Evolutionary conservation across 2,329 filamentous ascomycete genomes (phyloP).

Genomic region (Aspergillus luchuensis): DNA sequence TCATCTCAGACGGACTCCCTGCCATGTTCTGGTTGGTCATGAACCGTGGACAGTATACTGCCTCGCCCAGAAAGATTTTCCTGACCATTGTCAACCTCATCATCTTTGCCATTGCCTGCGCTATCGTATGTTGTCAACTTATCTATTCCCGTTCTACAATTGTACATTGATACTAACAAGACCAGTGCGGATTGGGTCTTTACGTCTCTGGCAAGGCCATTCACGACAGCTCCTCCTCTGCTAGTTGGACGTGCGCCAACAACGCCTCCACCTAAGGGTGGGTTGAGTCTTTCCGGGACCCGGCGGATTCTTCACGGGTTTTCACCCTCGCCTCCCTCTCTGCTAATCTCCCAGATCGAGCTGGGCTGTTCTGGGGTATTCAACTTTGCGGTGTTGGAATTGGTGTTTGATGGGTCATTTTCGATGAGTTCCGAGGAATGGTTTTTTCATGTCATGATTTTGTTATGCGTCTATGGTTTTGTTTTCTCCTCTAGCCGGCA

Average conservation of each 20-base stretch:
- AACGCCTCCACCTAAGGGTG: conserved; percentile 25
- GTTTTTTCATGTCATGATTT: not conserved
- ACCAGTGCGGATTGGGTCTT: conserved; percentile 44
- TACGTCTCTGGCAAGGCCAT: conserved; percentile 46
- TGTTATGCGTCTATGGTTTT: not conserved
- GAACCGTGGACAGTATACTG: conserved; percentile 46
- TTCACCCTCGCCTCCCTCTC: not conserved
- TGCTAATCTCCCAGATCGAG: not conserved
- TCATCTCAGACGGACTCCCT: conserved; percentile 39
- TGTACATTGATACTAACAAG: conserved; percentile 6
- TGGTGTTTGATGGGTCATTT: not conserved
- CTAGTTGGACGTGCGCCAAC: conserved; percentile 44
- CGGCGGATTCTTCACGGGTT: not conserved
- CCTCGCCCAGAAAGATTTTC: conserved; percentile 45
- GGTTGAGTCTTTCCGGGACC: not conserved
- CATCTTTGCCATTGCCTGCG: conserved; percentile 40
- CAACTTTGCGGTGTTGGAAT: not conserved
- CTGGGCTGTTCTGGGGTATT: conserved; percentile 2
- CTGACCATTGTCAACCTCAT: conserved; percentile 50
- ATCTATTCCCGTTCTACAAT: not conserved
- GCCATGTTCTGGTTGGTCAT: conserved; percentile 53
- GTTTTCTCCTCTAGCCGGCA: conserved; percentile 1
- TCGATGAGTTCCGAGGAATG: not conserved
- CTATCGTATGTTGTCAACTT: conserved; percentile 26
- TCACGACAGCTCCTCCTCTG: conserved; percentile 33